Evolutionary conservation across 2,329 filamentous ascomycete genomes (phyloP), one percentile per base, ranked within the genome.

Genomic region (Colletotrichum musicola): DNA sequence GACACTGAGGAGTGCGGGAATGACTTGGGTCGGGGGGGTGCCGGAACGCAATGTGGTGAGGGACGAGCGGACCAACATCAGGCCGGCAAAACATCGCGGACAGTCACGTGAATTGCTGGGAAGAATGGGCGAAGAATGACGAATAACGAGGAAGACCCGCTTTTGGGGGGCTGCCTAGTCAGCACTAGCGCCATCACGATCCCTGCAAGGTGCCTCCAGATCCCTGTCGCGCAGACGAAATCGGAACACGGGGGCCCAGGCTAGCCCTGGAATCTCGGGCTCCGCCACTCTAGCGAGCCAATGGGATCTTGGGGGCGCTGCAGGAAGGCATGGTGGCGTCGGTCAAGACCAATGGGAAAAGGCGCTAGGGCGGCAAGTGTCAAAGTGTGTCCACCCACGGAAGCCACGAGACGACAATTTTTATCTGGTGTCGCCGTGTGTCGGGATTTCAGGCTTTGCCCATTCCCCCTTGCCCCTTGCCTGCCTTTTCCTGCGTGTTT

Each of bases 1-100:
- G 66, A 69, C 67, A 55, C 57, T 18, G 67, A 69, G 63, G 66
- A 69, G 62, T 35, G 67, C 62, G 67, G 63, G 67, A 69, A 68
- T 27, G 63, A 68, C 46, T 53, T 63, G 51, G 51, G 62, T 69
- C 63, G 56, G 67, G 67, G 66, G 67, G 67, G 64, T 57, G 67
- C 51, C 40, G 58, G 67, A 44, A 58, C 46, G 57, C 67, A 68
- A 69, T 68, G 67, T 69, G 51, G 62, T 68, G 67, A 67, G 54
- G 46, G 44, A 64, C 62, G 57, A 58, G 51, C 49, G 67, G 63
- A 67, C 27, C 51, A 62, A 68, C 46, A 42, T 68, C 57, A 68
- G 25, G 67, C 66, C 66, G 66, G 66, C 55, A 69, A 66, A 69
- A 53, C 62, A 68, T 69, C 56, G 38, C 50, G 18, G 30, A 57